Evolutionary conservation across 192 early-diverging fungal species (phyloP), one percentile per base, ranked within the genome.

Genomic region (Coemansia javaensis): DNA sequence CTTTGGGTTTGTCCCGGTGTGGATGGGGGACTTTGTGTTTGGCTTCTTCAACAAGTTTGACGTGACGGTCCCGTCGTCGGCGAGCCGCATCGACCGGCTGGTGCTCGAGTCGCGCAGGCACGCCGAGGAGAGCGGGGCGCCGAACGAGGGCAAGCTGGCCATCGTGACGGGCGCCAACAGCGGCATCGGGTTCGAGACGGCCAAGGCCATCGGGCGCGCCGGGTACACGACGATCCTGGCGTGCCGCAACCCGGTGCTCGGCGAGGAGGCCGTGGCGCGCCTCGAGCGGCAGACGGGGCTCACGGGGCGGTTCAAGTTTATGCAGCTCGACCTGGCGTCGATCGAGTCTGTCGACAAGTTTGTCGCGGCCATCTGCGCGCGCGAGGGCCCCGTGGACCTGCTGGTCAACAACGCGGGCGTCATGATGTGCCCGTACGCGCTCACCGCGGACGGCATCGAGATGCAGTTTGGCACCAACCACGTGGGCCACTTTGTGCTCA

Each of bases 401-500:
- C 30, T 79, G 22, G 65, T 79, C 4, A 49, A 53, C 53, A 79
- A 77, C 31, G 73, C 77, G 17, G 81, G 80, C 10, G 75, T 88
- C 16, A 86, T 88, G 84, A 60, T 59, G 25, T 50, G 66, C 7
- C 82, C 85, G 4, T 75, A 62, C 15, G 36, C 50, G 0, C 67
- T 78, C 28, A 69, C 78, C 25, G 58, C 45, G 20, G 78, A 88
- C 31, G 80, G 77, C 16, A 79, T 86, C n/a, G 86, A 86, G 65
- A 27, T 59, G 43, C 84, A 86, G 52, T 80, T 85, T 34, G 75
- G 71, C 9, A 82, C 78, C 14, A 88, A 88, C 72, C 81, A 86
- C 35, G 43, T 88, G 23, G 84, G 72, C 25, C 77, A 74, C 23
- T 73, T 67, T 49, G 53, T 47, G 0, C 56, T 81, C 38, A 77